Percentiles rank a stretch among this genome's conserved stretches.
These are phyloP conservation scores for Rhynchosporium graminicola DNA, from an alignment of 2,329 filamentous ascomycete genomes.

Conservation along the genomic window DNA sequence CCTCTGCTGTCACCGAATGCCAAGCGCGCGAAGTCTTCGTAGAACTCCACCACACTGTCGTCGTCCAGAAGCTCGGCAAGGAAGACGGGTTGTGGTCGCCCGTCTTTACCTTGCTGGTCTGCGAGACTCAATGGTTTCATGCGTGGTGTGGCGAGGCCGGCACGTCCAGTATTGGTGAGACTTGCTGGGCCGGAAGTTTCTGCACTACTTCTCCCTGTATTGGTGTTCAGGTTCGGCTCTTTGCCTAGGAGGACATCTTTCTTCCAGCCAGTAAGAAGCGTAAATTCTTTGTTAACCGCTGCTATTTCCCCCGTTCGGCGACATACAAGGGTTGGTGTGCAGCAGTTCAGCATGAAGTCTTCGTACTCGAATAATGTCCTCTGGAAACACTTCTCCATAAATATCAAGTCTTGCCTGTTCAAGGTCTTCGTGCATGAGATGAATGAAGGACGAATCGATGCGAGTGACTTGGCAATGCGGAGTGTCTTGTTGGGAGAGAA, in stretches of 20 bases:
- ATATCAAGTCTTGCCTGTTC: constrained; percentile 84
- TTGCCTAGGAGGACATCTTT: constrained; percentile 87
- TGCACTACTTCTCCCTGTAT: constrained; percentile 54
- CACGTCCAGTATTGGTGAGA: constrained; percentile 43
- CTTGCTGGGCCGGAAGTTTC: constrained; percentile 44
- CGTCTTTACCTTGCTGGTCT: constrained; percentile 44
- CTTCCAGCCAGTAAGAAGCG: constrained; percentile 91
- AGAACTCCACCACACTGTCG: constrained; percentile 90
- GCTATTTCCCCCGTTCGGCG: constrained; percentile 93
- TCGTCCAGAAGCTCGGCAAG: constrained; percentile 92
- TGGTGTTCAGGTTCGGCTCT: constrained; percentile 84
- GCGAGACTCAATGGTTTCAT: constrained; percentile 47
- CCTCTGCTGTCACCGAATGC: constrained; percentile 91
- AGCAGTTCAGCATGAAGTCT: constrained; percentile 84
- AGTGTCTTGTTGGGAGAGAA: constrained; percentile 77
- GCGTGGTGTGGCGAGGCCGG: constrained; percentile 53
- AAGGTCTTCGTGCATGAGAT: constrained; percentile 90
- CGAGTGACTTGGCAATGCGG: constrained; percentile 82
- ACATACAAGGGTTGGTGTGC: constrained; percentile 89
- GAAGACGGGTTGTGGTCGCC: constrained; percentile 75
- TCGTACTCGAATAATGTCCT: constrained; percentile 90
- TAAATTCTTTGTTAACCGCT: constrained; percentile 93
- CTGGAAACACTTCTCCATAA: constrained; percentile 98
- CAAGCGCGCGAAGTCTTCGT: constrained; percentile 90
- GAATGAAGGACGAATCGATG: constrained; percentile 88